Conservation (phyloP, 352 stramenopile genomes). For the Lagenidium sp. region DNA sequence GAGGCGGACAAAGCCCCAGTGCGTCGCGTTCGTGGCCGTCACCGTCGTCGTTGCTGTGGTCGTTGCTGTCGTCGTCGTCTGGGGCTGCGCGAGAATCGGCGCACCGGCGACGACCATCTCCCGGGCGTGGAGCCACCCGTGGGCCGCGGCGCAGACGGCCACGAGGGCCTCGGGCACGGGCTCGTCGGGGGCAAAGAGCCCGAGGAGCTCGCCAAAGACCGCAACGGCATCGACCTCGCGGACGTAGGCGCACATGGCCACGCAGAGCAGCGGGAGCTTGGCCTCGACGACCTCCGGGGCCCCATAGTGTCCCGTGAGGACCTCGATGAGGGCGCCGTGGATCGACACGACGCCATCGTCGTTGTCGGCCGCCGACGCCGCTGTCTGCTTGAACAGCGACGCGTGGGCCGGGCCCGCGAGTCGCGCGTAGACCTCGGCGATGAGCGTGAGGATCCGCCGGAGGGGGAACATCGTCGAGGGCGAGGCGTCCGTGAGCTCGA, state of each 20-base stretch:
- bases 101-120: constrained; percentile 51
- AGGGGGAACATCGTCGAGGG: too few species aligned
- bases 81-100: background rate
- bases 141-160: constrained; percentile 39
- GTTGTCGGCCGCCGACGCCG: background rate
- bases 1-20: constrained; percentile 58
- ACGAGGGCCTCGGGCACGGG: constrained; percentile 37
- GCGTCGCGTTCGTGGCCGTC: constrained; percentile 17
- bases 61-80: background rate
- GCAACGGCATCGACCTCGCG: constrained; percentile 41
- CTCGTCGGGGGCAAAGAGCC: constrained; percentile 28
- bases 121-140: constrained; percentile 51
- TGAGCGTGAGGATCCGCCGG: constrained; percentile 35
- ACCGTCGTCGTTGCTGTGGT: background rate
- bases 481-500: too few species aligned
- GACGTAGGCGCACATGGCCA: constrained; percentile 49
- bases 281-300: constrained; percentile 37
- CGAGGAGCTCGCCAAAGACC: constrained; percentile 62
- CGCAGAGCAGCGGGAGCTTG: constrained; percentile 55
- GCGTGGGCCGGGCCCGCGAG: constrained; percentile 25
- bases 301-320: constrained; percentile 43
- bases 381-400: constrained; percentile 33
- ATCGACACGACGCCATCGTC: constrained; percentile 21
- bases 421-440: constrained; percentile 41
- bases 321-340: constrained; percentile 25